These are phyloP conservation scores for Hypomyces perniciosus DNA, from an alignment of 2,329 filamentous ascomycete genomes.

Conservation along the genomic window DNA sequence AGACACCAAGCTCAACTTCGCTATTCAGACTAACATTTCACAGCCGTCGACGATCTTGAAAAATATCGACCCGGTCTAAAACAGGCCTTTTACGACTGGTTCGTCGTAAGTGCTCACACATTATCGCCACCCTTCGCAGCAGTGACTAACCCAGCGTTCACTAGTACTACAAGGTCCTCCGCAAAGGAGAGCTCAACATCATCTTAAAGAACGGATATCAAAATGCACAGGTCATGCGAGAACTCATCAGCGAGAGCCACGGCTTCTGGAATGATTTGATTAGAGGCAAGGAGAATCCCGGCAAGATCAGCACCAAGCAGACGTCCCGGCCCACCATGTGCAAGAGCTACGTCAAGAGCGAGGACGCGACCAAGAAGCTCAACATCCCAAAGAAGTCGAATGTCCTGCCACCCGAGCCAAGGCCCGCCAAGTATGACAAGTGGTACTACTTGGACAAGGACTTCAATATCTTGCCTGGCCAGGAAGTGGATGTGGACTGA, in stretches of 20 bases:
- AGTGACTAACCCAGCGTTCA: not conserved
- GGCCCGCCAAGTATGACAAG: slow-evolving; percentile 27
- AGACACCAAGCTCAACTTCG: slow-evolving; percentile 1
- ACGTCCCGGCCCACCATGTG: slow-evolving; percentile 26
- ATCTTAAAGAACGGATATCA: slow-evolving; percentile 34
- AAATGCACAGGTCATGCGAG: slow-evolving; percentile 26
- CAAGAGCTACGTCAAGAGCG: slow-evolving; percentile 28
- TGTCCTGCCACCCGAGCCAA: slow-evolving; percentile 24
- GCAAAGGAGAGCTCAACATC: slow-evolving; percentile 29
- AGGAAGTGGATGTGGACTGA: slow-evolving; percentile 2
- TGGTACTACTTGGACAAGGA: slow-evolving; percentile 34
- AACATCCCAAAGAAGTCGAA: slow-evolving; percentile 25
- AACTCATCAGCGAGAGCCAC: slow-evolving; percentile 32
- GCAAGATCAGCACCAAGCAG: slow-evolving; percentile 37
- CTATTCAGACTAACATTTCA: slow-evolving; percentile 7
- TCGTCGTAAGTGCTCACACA: slow-evolving; percentile 24
- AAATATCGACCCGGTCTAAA: slow-evolving; percentile 32
- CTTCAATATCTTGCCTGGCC: slow-evolving; percentile 23
- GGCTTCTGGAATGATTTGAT: slow-evolving; percentile 34
- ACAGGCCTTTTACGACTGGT: slow-evolving; percentile 33
- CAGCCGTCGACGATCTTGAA: slow-evolving; percentile 33
- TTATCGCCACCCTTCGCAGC: too few species aligned
- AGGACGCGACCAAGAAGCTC: slow-evolving; percentile 26
- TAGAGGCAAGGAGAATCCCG: slow-evolving; percentile 29
- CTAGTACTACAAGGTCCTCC: slow-evolving; percentile 36